phyloP scores from a whole-genome alignment of 1,139 yeast genomes.

The Hanseniaspora sp. region DNA sequence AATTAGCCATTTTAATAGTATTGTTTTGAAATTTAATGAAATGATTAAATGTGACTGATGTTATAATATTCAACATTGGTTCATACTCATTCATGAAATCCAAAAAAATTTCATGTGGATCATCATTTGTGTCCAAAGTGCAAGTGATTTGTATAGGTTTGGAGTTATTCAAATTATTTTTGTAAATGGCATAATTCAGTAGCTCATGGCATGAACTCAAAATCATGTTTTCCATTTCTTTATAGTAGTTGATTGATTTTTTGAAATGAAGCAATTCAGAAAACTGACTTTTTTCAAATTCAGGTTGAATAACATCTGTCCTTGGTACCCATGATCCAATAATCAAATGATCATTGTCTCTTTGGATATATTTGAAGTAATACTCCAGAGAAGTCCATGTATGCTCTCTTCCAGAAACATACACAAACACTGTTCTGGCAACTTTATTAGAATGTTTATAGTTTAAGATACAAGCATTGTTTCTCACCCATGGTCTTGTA shows the following conservation, averaged over 20 bases:
- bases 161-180: conserved; percentile 19
- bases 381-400: conserved; percentile 70
- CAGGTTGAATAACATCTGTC: conserved; percentile 7
- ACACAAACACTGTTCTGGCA: conserved; percentile 43
- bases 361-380: conserved; percentile 41
- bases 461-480: conserved; percentile 41
- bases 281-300: conserved; percentile 21
- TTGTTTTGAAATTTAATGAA: conserved; percentile 28
- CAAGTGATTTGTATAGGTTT: conserved; percentile 42
- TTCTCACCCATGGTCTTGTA: conserved; percentile 42
- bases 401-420: conserved; percentile 51
- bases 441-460: conserved; percentile 37
- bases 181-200: conserved; percentile 16
- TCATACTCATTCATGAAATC: conserved; percentile 44
- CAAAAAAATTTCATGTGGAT: conserved; percentile 38
- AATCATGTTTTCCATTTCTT: conserved; percentile 4
- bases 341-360: conserved; percentile 55
- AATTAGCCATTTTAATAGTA: conserved; percentile 30
- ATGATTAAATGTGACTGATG: conserved; percentile 31
- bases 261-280: conserved; percentile 1
- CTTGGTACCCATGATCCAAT: conserved; percentile 37
- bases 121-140: conserved; percentile 38
- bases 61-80: conserved; percentile 42
- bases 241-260: conserved; percentile 14
- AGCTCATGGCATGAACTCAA: conserved; percentile 19